These are phyloP conservation scores for Plectosphaerella plurivora DNA, from an alignment of 2,329 filamentous ascomycete species.

Conservation along the genomic window DNA sequence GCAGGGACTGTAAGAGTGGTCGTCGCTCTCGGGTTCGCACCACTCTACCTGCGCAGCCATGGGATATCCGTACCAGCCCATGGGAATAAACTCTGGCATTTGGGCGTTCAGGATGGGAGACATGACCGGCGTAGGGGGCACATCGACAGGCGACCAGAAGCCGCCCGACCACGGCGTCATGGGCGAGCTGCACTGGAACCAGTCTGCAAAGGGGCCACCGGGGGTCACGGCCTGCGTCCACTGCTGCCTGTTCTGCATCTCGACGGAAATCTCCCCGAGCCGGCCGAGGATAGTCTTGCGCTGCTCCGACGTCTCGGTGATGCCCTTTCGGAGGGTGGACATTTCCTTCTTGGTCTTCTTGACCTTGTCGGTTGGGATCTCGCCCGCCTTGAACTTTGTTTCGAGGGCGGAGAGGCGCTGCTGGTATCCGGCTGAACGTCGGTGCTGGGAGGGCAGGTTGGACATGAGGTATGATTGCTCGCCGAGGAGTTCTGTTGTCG, in stretches of 20 bases:
- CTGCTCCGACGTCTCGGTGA: conserved; percentile 40
- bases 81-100: conserved; percentile 27
- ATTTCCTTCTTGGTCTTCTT: conserved; percentile 35
- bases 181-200: conserved; percentile 4
- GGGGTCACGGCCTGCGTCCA: conserved; percentile 24
- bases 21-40: too few species aligned
- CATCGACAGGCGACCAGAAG: background rate
- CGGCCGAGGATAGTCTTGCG: conserved; percentile 39
- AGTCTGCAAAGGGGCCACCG: conserved; percentile 7
- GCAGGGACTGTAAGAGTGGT: too few species aligned
- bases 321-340: conserved; percentile 32
- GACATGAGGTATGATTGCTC: conserved; percentile 43
- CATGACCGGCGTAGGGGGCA: conserved; percentile 6
- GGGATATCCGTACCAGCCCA: conserved; percentile 2
- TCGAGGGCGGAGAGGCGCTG: conserved; percentile 31
- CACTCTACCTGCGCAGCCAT: too few species aligned
- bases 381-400: conserved; percentile 15
- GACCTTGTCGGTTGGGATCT: conserved; percentile 11
- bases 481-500: conserved; percentile 30
- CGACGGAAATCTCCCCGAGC: conserved; percentile 44
- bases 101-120: conserved; percentile 19
- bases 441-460: conserved; percentile 34
- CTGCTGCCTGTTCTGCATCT: conserved; percentile 40
- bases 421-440: conserved; percentile 31
- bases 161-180: background rate